A percentile compares a stretch with the other conserved stretches of the same genome.
phyloP scores from a whole-genome alignment of 495 filamentous ascomycete genomes.

The Neurospora africana region DNA sequence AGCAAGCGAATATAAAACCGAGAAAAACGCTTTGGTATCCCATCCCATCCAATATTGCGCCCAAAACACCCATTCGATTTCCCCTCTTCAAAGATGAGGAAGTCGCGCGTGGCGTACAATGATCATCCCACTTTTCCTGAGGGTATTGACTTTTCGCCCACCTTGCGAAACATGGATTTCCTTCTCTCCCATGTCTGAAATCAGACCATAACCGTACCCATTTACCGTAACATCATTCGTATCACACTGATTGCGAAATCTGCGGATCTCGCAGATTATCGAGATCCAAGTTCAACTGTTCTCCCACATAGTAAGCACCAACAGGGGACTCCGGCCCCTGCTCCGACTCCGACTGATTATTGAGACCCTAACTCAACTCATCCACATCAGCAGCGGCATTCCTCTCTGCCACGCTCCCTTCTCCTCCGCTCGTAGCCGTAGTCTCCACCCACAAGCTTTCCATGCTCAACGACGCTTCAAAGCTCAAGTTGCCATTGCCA shows the following conservation, averaged over 20 bases:
- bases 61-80: not conserved
- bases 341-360: not conserved
- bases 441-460: slow-evolving; percentile 9
- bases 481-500: slow-evolving; percentile 4
- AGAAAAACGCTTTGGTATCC: not conserved
- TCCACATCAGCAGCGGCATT: not conserved
- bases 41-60: not conserved
- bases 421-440: not conserved
- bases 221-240: not conserved
- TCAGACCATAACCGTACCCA: not conserved
- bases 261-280: not conserved
- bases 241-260: not conserved
- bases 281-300: not conserved
- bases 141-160: not conserved
- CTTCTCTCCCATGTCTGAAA: not conserved
- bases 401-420: not conserved
- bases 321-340: not conserved
- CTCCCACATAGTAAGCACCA: not conserved
- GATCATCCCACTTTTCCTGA: not conserved
- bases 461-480: slow-evolving; percentile 14
- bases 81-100: not conserved
- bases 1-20: not conserved
- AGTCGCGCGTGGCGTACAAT: not conserved
- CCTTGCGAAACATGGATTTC: not conserved
- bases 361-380: not conserved